Evolutionary conservation across 805 yeast species (phyloP).

Genomic region (Suhomyces prunicola): DNA sequence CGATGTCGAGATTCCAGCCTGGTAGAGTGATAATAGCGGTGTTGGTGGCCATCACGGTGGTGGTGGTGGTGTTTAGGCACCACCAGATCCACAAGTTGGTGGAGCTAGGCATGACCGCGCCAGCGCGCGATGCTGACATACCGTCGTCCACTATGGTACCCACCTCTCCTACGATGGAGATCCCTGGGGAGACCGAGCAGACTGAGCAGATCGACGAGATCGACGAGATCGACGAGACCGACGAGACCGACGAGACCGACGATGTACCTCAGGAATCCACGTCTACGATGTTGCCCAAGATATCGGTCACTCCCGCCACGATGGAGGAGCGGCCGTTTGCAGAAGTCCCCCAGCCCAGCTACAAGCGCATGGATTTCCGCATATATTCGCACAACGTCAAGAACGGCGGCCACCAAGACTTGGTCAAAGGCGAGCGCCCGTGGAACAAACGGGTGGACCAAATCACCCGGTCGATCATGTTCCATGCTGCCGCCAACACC

Average conservation of each 20-base stretch:
- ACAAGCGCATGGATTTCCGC: slow-evolving; percentile 21
- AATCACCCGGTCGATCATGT: slow-evolving; percentile 14
- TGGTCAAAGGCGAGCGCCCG: slow-evolving; percentile 24
- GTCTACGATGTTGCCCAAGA: no score
- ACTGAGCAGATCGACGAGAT: no score
- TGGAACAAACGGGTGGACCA: slow-evolving; percentile 22
- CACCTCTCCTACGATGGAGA: no score
- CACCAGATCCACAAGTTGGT: not conserved
- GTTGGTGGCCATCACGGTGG: not conserved
- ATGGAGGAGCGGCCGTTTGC: not conserved
- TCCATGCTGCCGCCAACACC: slow-evolving; percentile 18
- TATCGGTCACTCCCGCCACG: not conserved
- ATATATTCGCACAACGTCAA: slow-evolving; percentile 37
- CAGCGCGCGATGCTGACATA: no score
- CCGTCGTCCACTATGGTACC: no score
- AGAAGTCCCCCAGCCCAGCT: slow-evolving; percentile 2
- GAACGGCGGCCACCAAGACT: slow-evolving; percentile 23
- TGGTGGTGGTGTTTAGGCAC: not conserved
- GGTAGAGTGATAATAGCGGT: not conserved
- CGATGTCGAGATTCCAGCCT: not conserved
- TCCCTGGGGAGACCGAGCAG: no score
- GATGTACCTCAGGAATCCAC: no score
- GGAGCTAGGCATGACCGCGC: not conserved
- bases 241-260: no score
- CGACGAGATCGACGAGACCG: no score